These are phyloP conservation scores for Candida maesae DNA, from an alignment of 805 yeast species.

Conservation along the genomic window DNA sequence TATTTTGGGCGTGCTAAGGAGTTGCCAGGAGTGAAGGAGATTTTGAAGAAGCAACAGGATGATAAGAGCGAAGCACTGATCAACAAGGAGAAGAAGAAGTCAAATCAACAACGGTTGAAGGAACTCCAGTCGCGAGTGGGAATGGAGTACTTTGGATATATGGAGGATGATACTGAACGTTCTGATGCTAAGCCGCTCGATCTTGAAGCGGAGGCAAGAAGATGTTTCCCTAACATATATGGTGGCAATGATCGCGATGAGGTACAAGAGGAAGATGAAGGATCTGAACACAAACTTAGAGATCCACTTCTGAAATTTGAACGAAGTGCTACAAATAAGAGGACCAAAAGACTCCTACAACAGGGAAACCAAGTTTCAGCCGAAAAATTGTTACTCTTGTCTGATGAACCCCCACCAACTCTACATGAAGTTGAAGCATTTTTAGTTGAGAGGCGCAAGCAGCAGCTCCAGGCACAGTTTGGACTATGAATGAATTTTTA, in stretches of 20 bases:
- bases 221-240: slow-evolving; percentile 3
- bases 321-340: slow-evolving; percentile 24
- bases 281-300: neutral
- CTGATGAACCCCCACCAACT: slow-evolving; percentile 8
- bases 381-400: slow-evolving; percentile 1
- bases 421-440: slow-evolving; percentile 12
- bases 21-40: slow-evolving; percentile 62
- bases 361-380: neutral
- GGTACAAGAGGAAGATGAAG: neutral
- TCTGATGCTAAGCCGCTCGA: neutral
- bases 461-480: slow-evolving; percentile 13
- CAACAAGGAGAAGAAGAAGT: slow-evolving; percentile 15
- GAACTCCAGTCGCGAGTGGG: slow-evolving; percentile 29
- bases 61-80: slow-evolving; percentile 21
- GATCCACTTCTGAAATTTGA: slow-evolving; percentile 32
- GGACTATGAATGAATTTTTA: slow-evolving; percentile 1
- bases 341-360: slow-evolving; percentile 8
- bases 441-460: slow-evolving; percentile 18
- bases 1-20: slow-evolving; percentile 86
- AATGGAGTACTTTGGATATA: slow-evolving; percentile 41
- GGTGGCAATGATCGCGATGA: neutral
- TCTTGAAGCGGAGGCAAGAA: neutral
- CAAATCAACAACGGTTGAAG: slow-evolving; percentile 23
- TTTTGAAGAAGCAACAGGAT: slow-evolving; percentile 35
- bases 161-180: slow-evolving; percentile 21